These are phyloP conservation scores for Pythium monospermum DNA, from an alignment of 352 stramenopile genomes.

Conservation along the genomic window DNA sequence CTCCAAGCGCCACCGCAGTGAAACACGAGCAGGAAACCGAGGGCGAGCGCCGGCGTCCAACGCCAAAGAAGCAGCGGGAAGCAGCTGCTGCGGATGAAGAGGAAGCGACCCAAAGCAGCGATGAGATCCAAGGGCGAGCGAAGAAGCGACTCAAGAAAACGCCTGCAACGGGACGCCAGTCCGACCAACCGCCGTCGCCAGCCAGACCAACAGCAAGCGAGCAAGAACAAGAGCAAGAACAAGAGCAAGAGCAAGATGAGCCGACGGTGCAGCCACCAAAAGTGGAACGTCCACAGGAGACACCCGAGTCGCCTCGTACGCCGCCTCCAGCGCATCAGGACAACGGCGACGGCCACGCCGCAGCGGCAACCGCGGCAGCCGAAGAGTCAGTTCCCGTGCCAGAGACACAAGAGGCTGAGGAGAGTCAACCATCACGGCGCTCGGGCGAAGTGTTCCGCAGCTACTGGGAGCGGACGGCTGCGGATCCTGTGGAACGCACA, in stretches of 20 bases:
- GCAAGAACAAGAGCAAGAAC: background rate
- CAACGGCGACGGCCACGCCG: no score
- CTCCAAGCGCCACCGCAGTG: background rate
- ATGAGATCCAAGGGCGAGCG: background rate
- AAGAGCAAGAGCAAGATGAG: background rate
- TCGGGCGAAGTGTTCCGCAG: conserved; percentile 8
- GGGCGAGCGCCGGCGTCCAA: background rate
- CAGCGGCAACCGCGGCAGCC: background rate
- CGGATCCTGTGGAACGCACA: background rate
- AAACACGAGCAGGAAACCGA: background rate
- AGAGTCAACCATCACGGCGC: background rate
- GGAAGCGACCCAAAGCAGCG: background rate
- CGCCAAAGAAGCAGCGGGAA: background rate
- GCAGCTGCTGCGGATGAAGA: background rate
- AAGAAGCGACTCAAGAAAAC: background rate
- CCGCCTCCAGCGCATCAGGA: no score
- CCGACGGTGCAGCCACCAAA: no score
- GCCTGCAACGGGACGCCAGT: no score
- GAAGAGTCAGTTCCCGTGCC: background rate
- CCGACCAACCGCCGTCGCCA: no score
- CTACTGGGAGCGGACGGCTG: conserved; percentile 8
- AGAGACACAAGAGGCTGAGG: background rate
- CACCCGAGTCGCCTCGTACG: background rate
- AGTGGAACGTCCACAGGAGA: background rate
- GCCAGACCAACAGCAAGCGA: background rate